phyloP scores from a whole-genome alignment of 441 rosid species.

The Corymbia calophylla region DNA sequence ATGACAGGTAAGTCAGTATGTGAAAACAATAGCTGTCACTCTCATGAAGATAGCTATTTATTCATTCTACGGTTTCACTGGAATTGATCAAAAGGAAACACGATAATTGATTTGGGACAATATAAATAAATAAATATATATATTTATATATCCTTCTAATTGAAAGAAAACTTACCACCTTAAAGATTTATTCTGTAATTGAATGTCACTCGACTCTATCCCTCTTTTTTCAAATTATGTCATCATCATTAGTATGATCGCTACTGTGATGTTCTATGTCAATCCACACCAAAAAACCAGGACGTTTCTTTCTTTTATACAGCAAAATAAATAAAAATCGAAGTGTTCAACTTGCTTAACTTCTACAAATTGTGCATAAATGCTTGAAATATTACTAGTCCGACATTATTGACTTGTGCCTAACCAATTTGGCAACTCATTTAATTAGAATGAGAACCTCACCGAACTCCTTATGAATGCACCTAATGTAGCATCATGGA shows the following conservation, averaged over 20 bases:
- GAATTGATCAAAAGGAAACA: not conserved
- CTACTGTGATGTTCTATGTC: not conserved
- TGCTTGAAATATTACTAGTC: not conserved
- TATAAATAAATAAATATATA: not conserved
- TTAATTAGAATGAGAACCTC: not conserved
- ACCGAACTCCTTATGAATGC: not conserved
- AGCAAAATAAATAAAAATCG: not conserved
- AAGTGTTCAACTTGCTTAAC: not conserved
- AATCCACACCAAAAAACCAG: not conserved
- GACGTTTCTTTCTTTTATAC: not conserved
- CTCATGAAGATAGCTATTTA: not conserved
- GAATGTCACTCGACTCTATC: not conserved
- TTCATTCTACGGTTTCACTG: not conserved
- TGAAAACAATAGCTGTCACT: not conserved
- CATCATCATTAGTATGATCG: not conserved
- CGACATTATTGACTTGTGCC: not conserved
- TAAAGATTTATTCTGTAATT: not conserved
- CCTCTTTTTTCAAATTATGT: not conserved
- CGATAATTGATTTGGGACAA: not conserved
- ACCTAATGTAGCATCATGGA: not conserved
- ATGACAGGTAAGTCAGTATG: not conserved
- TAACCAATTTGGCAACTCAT: not conserved
- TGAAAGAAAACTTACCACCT: not conserved
- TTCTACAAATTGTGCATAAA: not conserved
- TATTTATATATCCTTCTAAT: not conserved